Evolutionary conservation across 108 stramenopile species (phyloP), one percentile per base, ranked within the genome.

Genomic region (Skeletonema marinoi): DNA sequence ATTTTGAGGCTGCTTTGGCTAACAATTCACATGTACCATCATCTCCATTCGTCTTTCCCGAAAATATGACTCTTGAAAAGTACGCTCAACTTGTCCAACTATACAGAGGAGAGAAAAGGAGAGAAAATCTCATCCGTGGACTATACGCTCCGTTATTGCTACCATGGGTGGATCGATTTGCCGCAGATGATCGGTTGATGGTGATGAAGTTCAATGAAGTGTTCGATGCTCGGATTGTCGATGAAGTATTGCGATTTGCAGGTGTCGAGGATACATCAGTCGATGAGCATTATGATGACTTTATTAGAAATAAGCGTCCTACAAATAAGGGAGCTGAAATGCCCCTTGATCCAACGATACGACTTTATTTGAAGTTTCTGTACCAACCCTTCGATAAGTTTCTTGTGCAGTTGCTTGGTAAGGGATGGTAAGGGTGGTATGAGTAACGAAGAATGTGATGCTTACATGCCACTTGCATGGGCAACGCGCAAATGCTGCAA

Each of bases 181-280:
- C 68, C 11, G 14, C 0, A n/a, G 54, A 70, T 32, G 68, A 70
- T 70, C 48, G 68, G 7, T 54, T 70, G 50, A 70, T 70, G 68
- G 54, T 70, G 17, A 21, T 70, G n/a, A 30, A 44, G 25, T 70
- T 70, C 46, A 9, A 54, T n/a, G 68, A 70, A 50, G 50, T 41
- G 33, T 48, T 16, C 11, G 32, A 44, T 21, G 25, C 7, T 3
- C 56, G 25, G 12, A 54, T 30, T 35, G 3, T 70, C 10, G 48
- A 58, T 33, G 50, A 54, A 13, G 68, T 54, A 8, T 33, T 70
- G 6, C 3, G 46, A 13, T 70, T 70, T 70, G 68, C 68, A 17
- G 68, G 68, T 36, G 48, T 70, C 5, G 31, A 33, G 8, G 50
- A 70, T 51, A 30, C 13, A 9, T 14, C 54, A 54, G 21, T 32